These are phyloP conservation scores for Xylariomycetidae sp. DNA, from an alignment of 2,329 filamentous ascomycete species.

Conservation along the genomic window DNA sequence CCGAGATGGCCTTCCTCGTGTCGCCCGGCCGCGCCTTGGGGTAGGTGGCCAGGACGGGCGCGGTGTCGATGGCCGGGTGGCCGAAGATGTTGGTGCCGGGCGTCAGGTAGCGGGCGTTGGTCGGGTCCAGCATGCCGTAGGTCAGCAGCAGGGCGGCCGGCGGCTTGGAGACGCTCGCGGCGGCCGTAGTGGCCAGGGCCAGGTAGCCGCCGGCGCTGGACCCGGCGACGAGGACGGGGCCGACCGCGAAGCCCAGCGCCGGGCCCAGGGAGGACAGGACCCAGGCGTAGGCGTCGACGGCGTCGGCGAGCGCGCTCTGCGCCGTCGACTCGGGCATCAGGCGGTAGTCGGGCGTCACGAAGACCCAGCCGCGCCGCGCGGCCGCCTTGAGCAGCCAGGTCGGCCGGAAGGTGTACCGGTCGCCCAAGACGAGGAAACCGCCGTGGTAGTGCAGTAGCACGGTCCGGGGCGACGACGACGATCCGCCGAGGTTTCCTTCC, in stretches of 20 bases:
- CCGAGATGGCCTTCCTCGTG: constrained; percentile 4
- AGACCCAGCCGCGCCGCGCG: constrained; percentile 7
- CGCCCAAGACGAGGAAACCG: constrained; percentile 5
- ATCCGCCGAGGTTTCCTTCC: neutral
- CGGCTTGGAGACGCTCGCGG: neutral
- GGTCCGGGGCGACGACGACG: neutral
- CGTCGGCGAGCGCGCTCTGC: constrained; percentile 4
- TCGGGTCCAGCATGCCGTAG: constrained; percentile 7
- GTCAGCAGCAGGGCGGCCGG: constrained; percentile 5
- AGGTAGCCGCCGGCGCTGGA: constrained; percentile 9
- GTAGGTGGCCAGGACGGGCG: neutral
- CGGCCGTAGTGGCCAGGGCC: constrained; percentile 5
- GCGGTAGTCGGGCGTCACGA: constrained; percentile 8
- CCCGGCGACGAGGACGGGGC: constrained; percentile 5
- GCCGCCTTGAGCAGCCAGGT: constrained; percentile 5
- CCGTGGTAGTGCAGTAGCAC: constrained; percentile 3
- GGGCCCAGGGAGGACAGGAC: constrained; percentile 2
- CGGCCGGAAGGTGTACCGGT: constrained; percentile 7
- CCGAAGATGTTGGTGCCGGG: constrained; percentile 7
- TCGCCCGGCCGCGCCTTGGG: constrained; percentile 3
- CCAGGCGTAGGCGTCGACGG: constrained; percentile 7
- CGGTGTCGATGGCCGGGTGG: constrained; percentile 1
- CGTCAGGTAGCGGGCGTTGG: constrained; percentile 4
- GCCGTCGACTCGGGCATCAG: constrained; percentile 10
- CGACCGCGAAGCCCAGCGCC: constrained; percentile 1